These are phyloP conservation scores for Aspergillus glaucus DNA, from an alignment of 2,329 filamentous ascomycete genomes.

Conservation along the genomic window DNA sequence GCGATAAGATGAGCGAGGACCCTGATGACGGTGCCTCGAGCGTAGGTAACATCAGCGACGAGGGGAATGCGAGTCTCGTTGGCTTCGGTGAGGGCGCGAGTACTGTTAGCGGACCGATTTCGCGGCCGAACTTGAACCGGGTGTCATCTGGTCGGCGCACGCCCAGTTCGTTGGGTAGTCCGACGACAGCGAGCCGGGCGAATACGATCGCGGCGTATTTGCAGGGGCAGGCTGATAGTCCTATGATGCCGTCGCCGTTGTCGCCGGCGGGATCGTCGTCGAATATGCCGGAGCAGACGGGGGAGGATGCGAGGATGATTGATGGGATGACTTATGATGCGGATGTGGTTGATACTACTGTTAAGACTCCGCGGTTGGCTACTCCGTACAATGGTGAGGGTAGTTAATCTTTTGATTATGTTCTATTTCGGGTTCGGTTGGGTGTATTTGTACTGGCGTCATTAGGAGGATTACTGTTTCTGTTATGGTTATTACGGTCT, in stretches of 20 bases:
- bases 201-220: conserved; percentile 23
- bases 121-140: conserved; percentile 47
- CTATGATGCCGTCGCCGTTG: conserved; percentile 32
- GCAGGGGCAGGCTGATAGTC: conserved; percentile 26
- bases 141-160: conserved; percentile 25
- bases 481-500: neutral
- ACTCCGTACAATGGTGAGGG: conserved; percentile 19
- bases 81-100: conserved; percentile 90
- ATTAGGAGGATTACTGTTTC: neutral
- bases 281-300: conserved; percentile 34
- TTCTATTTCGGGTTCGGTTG: neutral
- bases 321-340: conserved; percentile 60
- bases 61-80: conserved; percentile 75
- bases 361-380: conserved; percentile 50
- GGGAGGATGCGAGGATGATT: conserved; percentile 56
- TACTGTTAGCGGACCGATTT: conserved; percentile 72
- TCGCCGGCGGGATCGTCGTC: conserved; percentile 27
- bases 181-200: conserved; percentile 24
- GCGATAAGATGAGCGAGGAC: conserved; percentile 55
- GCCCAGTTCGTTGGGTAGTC: conserved; percentile 37
- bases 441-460: neutral
- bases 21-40: conserved; percentile 59
- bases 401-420: neutral
- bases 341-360: conserved; percentile 61
- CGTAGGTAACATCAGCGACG: conserved; percentile 76